Evolutionary conservation across 805 yeast genomes (phyloP).

Genomic region (Kluyveromyces aestuarii): DNA sequence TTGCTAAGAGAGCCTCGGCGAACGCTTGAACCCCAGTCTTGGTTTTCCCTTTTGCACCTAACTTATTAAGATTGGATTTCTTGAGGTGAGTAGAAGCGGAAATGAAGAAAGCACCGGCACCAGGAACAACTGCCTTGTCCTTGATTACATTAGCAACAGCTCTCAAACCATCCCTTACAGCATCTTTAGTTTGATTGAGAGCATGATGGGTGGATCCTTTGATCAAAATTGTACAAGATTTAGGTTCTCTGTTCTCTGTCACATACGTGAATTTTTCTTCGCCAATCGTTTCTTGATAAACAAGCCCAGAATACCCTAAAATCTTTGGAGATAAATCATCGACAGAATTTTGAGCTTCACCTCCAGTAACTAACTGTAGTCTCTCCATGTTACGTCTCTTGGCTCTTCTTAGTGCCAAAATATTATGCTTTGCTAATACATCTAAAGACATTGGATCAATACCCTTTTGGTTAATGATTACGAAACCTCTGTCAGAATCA

Average conservation of each 20-base stretch:
- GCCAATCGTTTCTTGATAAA: constrained; percentile 87
- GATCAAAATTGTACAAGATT: constrained; percentile 82
- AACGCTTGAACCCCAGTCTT: constrained; percentile 90
- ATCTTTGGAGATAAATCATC: constrained; percentile 78
- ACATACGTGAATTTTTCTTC: constrained; percentile 97
- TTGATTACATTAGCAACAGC: constrained; percentile 87
- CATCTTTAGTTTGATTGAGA: constrained; percentile 88
- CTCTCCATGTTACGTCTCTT: constrained; percentile 99
- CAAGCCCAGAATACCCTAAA: constrained; percentile 83
- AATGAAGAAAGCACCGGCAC: constrained; percentile 93
- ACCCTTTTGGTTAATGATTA: constrained; percentile 95
- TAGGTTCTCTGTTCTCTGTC: constrained; percentile 83
- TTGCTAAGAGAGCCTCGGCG: constrained; percentile 80
- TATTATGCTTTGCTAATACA: constrained; percentile 84
- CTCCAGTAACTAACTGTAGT: constrained; percentile 91
- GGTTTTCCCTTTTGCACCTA: constrained; percentile 70
- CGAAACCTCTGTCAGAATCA: constrained; percentile 69
- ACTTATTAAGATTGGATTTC: constrained; percentile 38
- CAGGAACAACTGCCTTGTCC: constrained; percentile 83
- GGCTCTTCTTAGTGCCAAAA: constrained; percentile 92
- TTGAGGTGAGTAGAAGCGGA: constrained; percentile 65
- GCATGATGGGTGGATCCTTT: constrained; percentile 90
- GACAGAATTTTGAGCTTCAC: constrained; percentile 95
- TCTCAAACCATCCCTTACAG: constrained; percentile 93
- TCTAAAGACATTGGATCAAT: constrained; percentile 97